Evolutionary conservation across 331 rosid genomes (phyloP).

Genomic region (Malus hybrid): DNA sequence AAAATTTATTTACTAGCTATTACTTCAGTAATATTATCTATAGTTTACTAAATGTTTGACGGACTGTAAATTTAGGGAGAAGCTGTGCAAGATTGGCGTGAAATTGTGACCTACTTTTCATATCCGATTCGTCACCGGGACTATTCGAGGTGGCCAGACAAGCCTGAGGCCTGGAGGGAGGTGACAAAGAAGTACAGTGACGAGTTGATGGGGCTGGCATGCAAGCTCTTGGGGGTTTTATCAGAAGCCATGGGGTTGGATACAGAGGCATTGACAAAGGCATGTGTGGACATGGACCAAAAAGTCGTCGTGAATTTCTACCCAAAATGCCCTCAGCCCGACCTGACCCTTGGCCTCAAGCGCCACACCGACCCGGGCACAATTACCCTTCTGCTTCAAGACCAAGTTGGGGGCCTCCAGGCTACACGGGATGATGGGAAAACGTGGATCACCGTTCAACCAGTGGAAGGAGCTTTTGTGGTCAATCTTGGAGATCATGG

Average conservation of each 20-base stretch:
- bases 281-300: slow-evolving; percentile 87
- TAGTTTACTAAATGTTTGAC: too few species aligned
- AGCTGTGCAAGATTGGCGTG: slow-evolving; percentile 77
- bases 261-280: slow-evolving; percentile 56
- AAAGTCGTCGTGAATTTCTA: slow-evolving; percentile 70
- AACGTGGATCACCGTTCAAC: slow-evolving; percentile 84
- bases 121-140: slow-evolving; percentile 52
- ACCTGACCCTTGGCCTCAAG: slow-evolving; percentile 74
- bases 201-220: slow-evolving; percentile 50
- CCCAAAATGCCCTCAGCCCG: slow-evolving; percentile 88
- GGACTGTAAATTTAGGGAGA: slow-evolving; percentile 50
- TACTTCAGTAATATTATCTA: too few species aligned
- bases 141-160: slow-evolving; percentile 78
- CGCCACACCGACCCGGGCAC: slow-evolving; percentile 93
- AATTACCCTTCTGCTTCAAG: slow-evolving; percentile 80
- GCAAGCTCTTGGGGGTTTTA: slow-evolving; percentile 63
- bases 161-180: slow-evolving; percentile 58
- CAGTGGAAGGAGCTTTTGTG: slow-evolving; percentile 74
- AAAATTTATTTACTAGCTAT: not conserved
- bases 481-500: slow-evolving; percentile 94
- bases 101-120: slow-evolving; percentile 64
- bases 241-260: slow-evolving; percentile 93
- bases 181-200: slow-evolving; percentile 72
- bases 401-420: slow-evolving; percentile 90
- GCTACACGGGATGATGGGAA: slow-evolving; percentile 69